These are phyloP conservation scores for Pyrenophora seminiperda DNA, from an alignment of 2,329 filamentous ascomycete species.

Conservation along the genomic window DNA sequence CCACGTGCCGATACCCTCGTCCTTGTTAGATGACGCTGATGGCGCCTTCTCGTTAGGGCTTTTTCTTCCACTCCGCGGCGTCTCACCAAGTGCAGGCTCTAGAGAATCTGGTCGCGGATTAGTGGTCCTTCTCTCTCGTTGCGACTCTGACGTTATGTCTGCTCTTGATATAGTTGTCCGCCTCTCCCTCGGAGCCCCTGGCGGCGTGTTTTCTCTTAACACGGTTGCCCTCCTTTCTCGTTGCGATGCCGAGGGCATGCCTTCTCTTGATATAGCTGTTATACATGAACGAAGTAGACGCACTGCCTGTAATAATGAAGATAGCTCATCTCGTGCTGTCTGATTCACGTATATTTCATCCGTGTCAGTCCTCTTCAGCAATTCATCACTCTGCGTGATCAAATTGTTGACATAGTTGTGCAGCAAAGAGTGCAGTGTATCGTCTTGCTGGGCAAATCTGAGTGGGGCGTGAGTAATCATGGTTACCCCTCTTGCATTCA, in stretches of 20 bases:
- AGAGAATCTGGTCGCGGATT: conserved; percentile 32
- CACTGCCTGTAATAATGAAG: conserved; percentile 31
- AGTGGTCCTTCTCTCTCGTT: conserved; percentile 20
- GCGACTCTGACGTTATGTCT: conserved; percentile 8
- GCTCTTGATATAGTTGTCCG: conserved; percentile 26
- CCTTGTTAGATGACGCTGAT: conserved; percentile 12
- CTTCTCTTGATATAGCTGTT: conserved; percentile 24
- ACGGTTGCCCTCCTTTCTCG: conserved; percentile 15
- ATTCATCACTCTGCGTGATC: conserved; percentile 25
- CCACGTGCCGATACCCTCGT: conserved; percentile 37
- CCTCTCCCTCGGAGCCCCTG: no score
- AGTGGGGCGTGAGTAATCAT: conserved; percentile 1
- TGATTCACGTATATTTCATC: conserved; percentile 33
- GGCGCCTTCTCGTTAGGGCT: conserved; percentile 19
- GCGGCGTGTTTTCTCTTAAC: no score
- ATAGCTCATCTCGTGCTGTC: conserved; percentile 31
- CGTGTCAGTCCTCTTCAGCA: conserved; percentile 33
- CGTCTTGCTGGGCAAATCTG: conserved; percentile 29
- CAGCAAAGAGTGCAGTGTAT: conserved; percentile 27
- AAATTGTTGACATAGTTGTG: conserved; percentile 23
- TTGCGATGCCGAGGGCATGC: conserved; percentile 8
- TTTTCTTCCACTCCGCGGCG: conserved; percentile 25
- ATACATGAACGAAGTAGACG: conserved; percentile 34
- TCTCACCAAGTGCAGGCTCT: conserved; percentile 28
- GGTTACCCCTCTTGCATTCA: neutral